Base-by-base conservation (phyloP, 768 basidiomycete genomes). In the Russula griseocarnosa region DNA sequence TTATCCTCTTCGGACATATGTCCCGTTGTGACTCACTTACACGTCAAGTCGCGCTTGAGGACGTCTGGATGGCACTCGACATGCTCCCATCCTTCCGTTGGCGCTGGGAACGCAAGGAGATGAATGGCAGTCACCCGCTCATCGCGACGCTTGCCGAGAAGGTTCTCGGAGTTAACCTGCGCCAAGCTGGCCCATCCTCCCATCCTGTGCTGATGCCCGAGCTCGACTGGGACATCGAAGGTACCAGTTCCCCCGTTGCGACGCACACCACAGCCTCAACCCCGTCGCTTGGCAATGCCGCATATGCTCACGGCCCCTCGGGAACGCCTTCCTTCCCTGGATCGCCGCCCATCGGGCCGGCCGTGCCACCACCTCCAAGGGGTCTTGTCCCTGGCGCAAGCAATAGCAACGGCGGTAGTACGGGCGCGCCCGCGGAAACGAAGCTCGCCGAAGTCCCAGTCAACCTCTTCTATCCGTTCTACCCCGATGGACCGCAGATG, bases 41-140 rank as follows among this genome's bases (percentile, higher is more conserved):
- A 2, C 80, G 79, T 46, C 78, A 85, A 61, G 82, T 83, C 44
- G 90, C 87, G 44, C 77, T 90, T 32, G 88, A 92, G 74, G 92
- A 94, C 70, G 82, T 94, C 42, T 90, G 88, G 85, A 83, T 90
- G 73, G 92, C 92, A 32, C 84, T 94, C 24, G 87, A 92, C 73
- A 89, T 92, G 84, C 83, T 93, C 13, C 92, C 92, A 3, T 86
- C 86, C 36, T 89, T 93, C 82, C 86, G 92, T 56, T 94, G 92
- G 92, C 85, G 92, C 66, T 94, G 92, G 92, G 90, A 92, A 71
- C 83, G 92, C 58, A 91, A 87, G 72, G 91, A 93, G 71, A 74
- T 83, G 60, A 86, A 85, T 50, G 89, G 88, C 50, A 86, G 85
- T 1, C 90, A 92, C 69, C 91, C 92, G n/a, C 82, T 92, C 57